Conservation (phyloP, 2,329 filamentous ascomycete species). For the Blumeria graminis region DNA sequence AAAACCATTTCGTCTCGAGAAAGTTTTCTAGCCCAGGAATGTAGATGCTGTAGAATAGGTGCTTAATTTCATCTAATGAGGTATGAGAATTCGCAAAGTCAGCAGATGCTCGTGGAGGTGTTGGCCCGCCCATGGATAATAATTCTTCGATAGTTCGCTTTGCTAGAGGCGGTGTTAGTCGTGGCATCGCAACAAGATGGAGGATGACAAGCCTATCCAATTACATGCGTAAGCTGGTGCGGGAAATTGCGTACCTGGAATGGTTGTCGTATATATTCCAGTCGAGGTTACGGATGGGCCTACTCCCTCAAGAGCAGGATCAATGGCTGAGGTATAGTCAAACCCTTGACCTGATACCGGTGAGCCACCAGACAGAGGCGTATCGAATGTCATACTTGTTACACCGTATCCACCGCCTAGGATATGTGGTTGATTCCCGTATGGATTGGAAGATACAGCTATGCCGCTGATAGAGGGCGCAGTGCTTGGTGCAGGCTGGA, state of each 20-base stretch:
- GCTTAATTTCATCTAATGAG: constrained; percentile 39
- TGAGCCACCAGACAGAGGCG: constrained; percentile 16
- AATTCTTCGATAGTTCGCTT: constrained; percentile 54
- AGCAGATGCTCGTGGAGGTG: constrained; percentile 29
- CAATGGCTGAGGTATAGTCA: constrained; percentile 37
- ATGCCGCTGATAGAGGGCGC: constrained; percentile 11
- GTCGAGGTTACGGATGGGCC: constrained; percentile 10
- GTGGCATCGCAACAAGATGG: constrained; percentile 6
- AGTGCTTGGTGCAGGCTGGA: constrained; percentile 41
- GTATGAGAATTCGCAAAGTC: constrained; percentile 21
- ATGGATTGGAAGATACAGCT: constrained; percentile 18
- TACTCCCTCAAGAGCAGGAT: constrained; percentile 35
- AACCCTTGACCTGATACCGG: constrained; percentile 22
- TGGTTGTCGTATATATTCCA: constrained; percentile 7
- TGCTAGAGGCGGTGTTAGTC: constrained; percentile 19
- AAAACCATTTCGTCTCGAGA: constrained; percentile 70
- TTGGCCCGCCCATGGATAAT: constrained; percentile 33
- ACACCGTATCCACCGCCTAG: constrained; percentile 20
- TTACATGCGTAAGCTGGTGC: not conserved
- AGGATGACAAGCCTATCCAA: too few species aligned
- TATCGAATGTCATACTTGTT: constrained; percentile 13
- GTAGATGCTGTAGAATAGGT: constrained; percentile 54
- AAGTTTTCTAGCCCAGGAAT: constrained; percentile 49
- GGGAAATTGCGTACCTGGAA: constrained; percentile 12
- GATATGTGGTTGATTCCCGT: constrained; percentile 23